Percentiles rank a stretch among this genome's conserved stretches.
These are phyloP conservation scores for Trichopus zeylanicus DNA, from an alignment of 116 monocot genomes.

Conservation along the genomic window DNA sequence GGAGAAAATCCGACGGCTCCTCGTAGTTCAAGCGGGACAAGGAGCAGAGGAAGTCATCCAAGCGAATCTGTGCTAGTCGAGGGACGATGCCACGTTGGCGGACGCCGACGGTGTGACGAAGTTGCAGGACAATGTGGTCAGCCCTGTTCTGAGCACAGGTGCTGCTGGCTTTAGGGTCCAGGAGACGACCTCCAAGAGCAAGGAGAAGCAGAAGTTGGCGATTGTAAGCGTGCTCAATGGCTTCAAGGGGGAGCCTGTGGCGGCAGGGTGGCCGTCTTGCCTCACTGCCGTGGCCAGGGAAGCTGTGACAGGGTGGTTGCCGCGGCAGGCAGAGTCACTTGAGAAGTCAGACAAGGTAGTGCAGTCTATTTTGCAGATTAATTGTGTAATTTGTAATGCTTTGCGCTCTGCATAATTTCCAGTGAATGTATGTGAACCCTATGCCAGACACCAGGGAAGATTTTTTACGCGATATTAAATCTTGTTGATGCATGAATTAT, in stretches of 20 bases:
- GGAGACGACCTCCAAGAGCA: not conserved
- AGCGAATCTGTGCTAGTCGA: conserved; percentile 31
- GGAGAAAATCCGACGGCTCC: conserved; percentile 9
- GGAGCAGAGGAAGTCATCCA: conserved; percentile 22
- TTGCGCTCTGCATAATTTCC: no score
- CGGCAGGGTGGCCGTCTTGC: conserved; percentile 71
- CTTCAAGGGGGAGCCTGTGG: conserved; percentile 30
- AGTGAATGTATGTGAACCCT: no score
- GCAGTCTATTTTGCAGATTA: no score
- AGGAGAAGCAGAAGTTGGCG: not conserved
- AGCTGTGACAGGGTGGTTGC: conserved; percentile 56
- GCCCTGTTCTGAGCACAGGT: conserved; percentile 6
- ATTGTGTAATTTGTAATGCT: not conserved
- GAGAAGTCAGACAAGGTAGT: conserved; percentile 56
- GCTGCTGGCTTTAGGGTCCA: conserved; percentile 8
- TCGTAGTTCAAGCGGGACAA: conserved; percentile 6
- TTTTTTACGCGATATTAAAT: no score
- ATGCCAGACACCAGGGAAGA: no score
- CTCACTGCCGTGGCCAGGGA: conserved; percentile 59
- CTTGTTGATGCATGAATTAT: not conserved
- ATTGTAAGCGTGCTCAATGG: conserved; percentile 29
- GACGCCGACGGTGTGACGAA: conserved; percentile 13
- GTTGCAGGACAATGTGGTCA: conserved; percentile 10
- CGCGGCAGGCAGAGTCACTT: conserved; percentile 47
- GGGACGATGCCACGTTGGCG: conserved; percentile 10